phyloP scores from a whole-genome alignment of 805 yeast species.

The Schwanniomyces polymorphus region DNA sequence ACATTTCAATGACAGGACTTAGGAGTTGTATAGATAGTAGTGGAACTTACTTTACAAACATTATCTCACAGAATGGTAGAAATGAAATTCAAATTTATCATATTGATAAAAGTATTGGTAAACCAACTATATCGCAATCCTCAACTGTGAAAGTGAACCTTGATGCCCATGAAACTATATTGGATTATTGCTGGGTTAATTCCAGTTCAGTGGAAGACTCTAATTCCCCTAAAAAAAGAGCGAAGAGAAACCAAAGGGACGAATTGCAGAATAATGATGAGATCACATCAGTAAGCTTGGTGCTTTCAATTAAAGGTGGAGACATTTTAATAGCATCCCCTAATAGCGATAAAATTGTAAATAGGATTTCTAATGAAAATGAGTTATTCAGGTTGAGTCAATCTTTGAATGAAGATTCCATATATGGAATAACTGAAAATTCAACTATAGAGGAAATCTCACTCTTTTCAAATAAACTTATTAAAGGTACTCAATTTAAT shows the following conservation, averaged over 20 bases:
- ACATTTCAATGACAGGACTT: conserved; percentile 4
- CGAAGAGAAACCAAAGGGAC: conserved; percentile 22
- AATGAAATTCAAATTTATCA: conserved; percentile 47
- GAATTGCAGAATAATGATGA: conserved; percentile 3
- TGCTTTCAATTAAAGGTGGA: conserved; percentile 32
- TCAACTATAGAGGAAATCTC: conserved; percentile 16
- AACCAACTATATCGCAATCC: conserved; percentile 13
- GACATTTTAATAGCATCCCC: conserved; percentile 48
- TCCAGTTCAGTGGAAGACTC: not conserved
- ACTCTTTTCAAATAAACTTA: conserved; percentile 26
- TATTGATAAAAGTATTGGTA: conserved; percentile 11
- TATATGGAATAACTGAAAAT: conserved; percentile 23
- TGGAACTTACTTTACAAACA: conserved; percentile 34
- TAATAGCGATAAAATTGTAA: conserved; percentile 32
- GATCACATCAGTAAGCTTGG: conserved; percentile 18
- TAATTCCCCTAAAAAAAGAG: conserved; percentile 9
- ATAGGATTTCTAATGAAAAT: conserved; percentile 32
- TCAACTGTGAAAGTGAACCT: conserved; percentile 38
- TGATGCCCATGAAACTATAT: conserved; percentile 37
- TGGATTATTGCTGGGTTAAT: conserved; percentile 37
- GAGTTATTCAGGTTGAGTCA: conserved; percentile 15
- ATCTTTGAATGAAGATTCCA: conserved; percentile 10
- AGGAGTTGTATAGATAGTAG: conserved; percentile 21
- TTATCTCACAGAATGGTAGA: conserved; percentile 43
- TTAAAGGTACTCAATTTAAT: conserved; percentile 16